Percentiles rank a stretch among this genome's conserved stretches.
Evolutionary conservation across 331 rosid genomes (phyloP).

Genomic region (Malus hybrid): DNA sequence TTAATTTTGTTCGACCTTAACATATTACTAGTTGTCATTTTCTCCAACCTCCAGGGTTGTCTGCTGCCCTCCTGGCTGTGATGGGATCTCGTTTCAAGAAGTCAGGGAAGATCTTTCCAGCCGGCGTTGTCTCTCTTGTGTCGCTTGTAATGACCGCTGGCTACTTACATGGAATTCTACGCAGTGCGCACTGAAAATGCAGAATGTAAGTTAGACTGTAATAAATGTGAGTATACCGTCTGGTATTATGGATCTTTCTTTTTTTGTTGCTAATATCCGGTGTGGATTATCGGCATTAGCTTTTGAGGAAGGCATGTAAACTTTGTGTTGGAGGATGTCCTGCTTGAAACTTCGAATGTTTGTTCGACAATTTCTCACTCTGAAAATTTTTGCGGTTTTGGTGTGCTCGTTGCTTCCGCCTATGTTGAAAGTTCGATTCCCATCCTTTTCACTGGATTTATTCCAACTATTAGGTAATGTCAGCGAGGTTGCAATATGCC

Average conservation of each 20-base stretch:
- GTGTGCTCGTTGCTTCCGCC: neutral
- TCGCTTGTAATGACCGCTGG: slow-evolving; percentile 89
- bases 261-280: slow-evolving; percentile 2
- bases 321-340: neutral
- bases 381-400: neutral
- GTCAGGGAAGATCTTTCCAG: slow-evolving; percentile 94
- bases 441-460: neutral
- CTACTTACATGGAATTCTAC: slow-evolving; percentile 90
- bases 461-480: too few species aligned
- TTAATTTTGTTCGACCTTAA: neutral
- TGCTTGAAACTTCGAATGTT: neutral
- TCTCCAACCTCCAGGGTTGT: slow-evolving; percentile 45
- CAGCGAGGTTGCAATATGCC: too few species aligned
- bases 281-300: neutral
- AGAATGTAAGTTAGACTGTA: neutral
- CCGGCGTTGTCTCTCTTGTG: slow-evolving; percentile 84
- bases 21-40: neutral
- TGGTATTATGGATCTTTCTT: neutral
- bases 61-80: slow-evolving; percentile 80
- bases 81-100: slow-evolving; percentile 96
- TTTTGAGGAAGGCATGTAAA: neutral
- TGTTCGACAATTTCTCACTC: neutral
- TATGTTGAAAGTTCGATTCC: neutral
- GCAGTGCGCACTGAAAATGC: slow-evolving; percentile 54
- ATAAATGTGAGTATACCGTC: neutral